Base-by-base conservation (phyloP, 2,329 filamentous ascomycete genomes). In the Thelonectria blattea region DNA sequence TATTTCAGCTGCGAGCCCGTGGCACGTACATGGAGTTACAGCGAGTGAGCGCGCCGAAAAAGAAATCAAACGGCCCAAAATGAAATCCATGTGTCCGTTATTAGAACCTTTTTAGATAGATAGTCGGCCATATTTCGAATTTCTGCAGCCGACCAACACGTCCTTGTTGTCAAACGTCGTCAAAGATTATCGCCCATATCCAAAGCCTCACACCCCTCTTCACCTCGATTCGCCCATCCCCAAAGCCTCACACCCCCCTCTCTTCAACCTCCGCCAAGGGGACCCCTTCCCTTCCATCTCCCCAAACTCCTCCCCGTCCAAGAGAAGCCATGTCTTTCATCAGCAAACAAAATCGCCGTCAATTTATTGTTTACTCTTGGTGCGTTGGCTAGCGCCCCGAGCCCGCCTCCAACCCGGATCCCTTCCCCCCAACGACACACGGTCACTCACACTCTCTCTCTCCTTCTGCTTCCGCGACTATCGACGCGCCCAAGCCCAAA, bases 361-460 rank as follows among this genome's bases (percentile, higher is more conserved):
- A 41, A 42, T 60, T 43, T 48, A 50, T 47, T 42, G 52, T 56
- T 37, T 58, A 42, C 51, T 48, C 41, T 56, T 37, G 45, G 45
- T 61, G 58, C 42, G 58, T 50, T 61, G 53, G 53, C 58, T 57
- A 61, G 58, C 45, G 58, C 43, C 24, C 42, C 48, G 34, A 48
- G 45, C 30, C 42, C 17, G 57, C 50, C 52, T 48, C 52, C 58
- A 56, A 30, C 53, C 52, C 47, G 27, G 41, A 54, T 55, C 32
- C 22, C 24, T 51, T 47, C 41, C 39, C 39, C 39, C 14, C 4
- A 10, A 18, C 41, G 3, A n/a, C n/a, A n/a, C 41, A 4, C 37
- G n/a, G n/a, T n/a, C n/a, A n/a, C 37, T 41, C 17, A 24, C 22
- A 24, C 22, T 24, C 22, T 24, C 22, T 24, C 22, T 24, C 6